phyloP scores from a whole-genome alignment of 1,139 yeast genomes.

The Pichia sp. region DNA sequence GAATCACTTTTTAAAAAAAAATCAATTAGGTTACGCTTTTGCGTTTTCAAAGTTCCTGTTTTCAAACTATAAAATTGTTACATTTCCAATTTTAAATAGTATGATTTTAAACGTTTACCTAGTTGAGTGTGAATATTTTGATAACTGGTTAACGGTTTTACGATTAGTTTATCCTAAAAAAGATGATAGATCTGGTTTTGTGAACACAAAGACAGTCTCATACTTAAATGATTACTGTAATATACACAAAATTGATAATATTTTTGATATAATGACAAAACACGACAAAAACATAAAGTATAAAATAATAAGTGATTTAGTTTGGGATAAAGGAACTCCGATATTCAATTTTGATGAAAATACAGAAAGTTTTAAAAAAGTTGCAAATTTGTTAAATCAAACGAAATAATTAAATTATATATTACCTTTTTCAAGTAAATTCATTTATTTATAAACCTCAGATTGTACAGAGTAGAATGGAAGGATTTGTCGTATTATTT shows the following conservation, averaged over 20 bases:
- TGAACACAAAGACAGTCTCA: constrained; percentile 7
- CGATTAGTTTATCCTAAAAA: constrained; percentile 7
- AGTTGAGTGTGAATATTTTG: constrained; percentile 18
- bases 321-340: constrained; percentile 18
- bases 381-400: constrained; percentile 16
- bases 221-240: constrained; percentile 21
- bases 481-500: too few relatives aligned
- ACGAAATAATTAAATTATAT: not conserved
- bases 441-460: not conserved
- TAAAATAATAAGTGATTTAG: constrained; percentile 11
- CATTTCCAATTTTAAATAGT: constrained; percentile 15
- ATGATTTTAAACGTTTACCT: constrained; percentile 18
- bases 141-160: constrained; percentile 21
- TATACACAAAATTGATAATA: constrained; percentile 16
- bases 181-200: constrained; percentile 9
- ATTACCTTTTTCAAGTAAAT: too few relatives aligned
- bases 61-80: constrained; percentile 4
- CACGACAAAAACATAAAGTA: constrained; percentile 8
- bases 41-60: constrained; percentile 17
- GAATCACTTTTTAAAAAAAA: constrained; percentile 16
- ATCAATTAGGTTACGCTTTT: constrained; percentile 21
- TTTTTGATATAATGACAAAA: constrained; percentile 2
- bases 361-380: constrained; percentile 12
- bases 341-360: constrained; percentile 14
- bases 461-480: not conserved